Evolutionary conservation across 306 rosid genomes (phyloP), one percentile per base, ranked within the genome.

Genomic region (Lathyrus sativus): DNA sequence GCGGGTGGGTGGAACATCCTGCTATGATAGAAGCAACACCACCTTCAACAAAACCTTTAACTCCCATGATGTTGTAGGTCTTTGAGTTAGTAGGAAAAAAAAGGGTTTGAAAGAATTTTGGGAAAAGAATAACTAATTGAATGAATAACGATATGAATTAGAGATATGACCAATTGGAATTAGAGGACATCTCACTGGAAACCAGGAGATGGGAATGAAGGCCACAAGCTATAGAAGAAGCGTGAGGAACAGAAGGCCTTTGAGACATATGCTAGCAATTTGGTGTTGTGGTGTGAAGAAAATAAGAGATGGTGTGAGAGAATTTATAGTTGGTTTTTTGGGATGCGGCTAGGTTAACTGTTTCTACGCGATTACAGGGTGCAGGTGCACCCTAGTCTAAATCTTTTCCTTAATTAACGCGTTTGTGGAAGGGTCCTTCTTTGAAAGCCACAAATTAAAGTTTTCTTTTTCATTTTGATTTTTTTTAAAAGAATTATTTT

Each of bases 141-240:
- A 50, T 45, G 5, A 11, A 48, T 17, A 17, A 1, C 1, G 17
- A 11, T 14, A 10, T 2, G 31, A 38, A 62, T 42, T 1, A 1
- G 9, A 49, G 37, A 3, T 0, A 72, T 19, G 85, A 76, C 85
- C 89, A 87, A 31, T 83, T 87, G 69, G 95, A 84, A 35, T 11
- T 87, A 0, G 91, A 74, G 91, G 9, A 69, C 89, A 87, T 87
- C 71, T 90, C 96, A 82, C 95, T 87, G 82, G 96, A 87, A 41
- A 87, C 85, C 84, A 87, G 81, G 78, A 90, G 87, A 87, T 90
- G 96, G 43, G 96, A 90, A 72, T 90, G 96, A 57, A 82, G 91
- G 74, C 87, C 80, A 28, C 81, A 79, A 44, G 95, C 91, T 33
- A 85, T 78, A 65, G 91, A 85, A 26, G 88, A 85, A 44, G 87